A percentile compares a stretch with the other conserved stretches of the same genome.
These are phyloP conservation scores for Pseudopyrenochaeta lycopersici DNA, from an alignment of 2,329 filamentous ascomycete species.

Conservation along the genomic window DNA sequence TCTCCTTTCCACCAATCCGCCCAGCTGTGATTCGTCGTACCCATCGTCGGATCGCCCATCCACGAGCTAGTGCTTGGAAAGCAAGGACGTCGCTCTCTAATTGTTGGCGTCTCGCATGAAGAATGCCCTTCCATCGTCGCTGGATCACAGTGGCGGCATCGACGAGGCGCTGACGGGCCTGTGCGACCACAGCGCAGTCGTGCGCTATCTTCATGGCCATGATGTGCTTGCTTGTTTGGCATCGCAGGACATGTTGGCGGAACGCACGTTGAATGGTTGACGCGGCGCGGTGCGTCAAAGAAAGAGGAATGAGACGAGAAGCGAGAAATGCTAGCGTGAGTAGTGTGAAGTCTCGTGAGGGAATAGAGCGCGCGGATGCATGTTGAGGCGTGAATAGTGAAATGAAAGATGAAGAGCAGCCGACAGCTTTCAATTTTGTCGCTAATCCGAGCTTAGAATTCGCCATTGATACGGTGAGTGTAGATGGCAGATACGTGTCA, in stretches of 20 bases:
- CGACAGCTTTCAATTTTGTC: constrained; percentile 50
- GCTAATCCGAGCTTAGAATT: constrained; percentile 32
- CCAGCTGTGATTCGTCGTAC: constrained; percentile 36
- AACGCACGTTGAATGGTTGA: constrained; percentile 62
- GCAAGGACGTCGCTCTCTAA: constrained; percentile 49
- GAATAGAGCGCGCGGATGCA: constrained; percentile 50
- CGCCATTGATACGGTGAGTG: constrained; percentile 12
- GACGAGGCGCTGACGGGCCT: constrained; percentile 52
- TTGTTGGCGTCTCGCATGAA: constrained; percentile 45
- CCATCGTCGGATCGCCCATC: constrained; percentile 50
- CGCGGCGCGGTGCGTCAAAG: constrained; percentile 60
- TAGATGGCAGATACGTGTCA: constrained; percentile 61
- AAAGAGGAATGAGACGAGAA: constrained; percentile 64
- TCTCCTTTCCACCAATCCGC: constrained; percentile 41
- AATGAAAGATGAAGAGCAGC: constrained; percentile 57
- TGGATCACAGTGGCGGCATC: constrained; percentile 55
- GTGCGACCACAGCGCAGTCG: constrained; percentile 59
- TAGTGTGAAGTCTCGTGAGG: constrained; percentile 64
- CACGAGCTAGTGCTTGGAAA: constrained; percentile 57
- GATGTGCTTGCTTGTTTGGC: constrained; percentile 44
- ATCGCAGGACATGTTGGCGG: constrained; percentile 49
- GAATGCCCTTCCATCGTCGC: constrained; percentile 52
- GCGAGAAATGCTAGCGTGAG: constrained; percentile 68
- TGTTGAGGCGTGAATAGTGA: constrained; percentile 51
- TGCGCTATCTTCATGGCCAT: constrained; percentile 53